Evolutionary conservation across 1,284 basidiomycete species (phyloP), one percentile per base, ranked within the genome.

Genomic region (Lentinula novae-zelandiae): DNA sequence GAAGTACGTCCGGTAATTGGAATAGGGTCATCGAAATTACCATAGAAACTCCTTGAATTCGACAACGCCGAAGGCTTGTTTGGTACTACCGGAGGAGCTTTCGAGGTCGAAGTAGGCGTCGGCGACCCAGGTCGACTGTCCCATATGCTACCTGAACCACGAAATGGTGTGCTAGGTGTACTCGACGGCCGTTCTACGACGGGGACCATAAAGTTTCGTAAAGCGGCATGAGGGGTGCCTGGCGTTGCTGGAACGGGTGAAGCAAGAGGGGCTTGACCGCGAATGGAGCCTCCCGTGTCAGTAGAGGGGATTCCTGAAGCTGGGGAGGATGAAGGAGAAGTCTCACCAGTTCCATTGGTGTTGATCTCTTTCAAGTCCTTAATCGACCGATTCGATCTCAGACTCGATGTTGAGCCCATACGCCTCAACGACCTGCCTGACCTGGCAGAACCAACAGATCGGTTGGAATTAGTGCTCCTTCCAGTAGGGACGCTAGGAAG

Each of bases 181-280:
- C 88, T 90, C 0, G 87, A 85, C 7, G 89, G 85, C 17, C 88
- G 78, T 57, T 89, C 85, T 62, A 88, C 85, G 62, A 88, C 79
- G 10, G 84, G 83, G 20, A 69, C 62, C 34, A 63, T 62, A 31
- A 63, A 62, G 33, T 62, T 60, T 8, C 64, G 62, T 34, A 64
- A 51, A 13, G 63, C 58, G 2, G 60, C 39, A 44, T 57, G 53
- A 17, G 64, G 56, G 7, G 60, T 60, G 2, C 31, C 17, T 33
- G 33, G 33, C n/a, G 12, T 17, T 2, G 34, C 33, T 4, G 51
- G 33, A 15, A 51, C 8, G 17, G 51, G 33, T n/a, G 34, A 53
- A 53, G 63, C 67, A 17, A 72, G 64, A 73, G 73, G 54, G 70
- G 71, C 53, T 69, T 66, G 58, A 20, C 44, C 20, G 20, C 44